phyloP scores from a whole-genome alignment of 208 protist genomes.

The Lotmaria passim region DNA sequence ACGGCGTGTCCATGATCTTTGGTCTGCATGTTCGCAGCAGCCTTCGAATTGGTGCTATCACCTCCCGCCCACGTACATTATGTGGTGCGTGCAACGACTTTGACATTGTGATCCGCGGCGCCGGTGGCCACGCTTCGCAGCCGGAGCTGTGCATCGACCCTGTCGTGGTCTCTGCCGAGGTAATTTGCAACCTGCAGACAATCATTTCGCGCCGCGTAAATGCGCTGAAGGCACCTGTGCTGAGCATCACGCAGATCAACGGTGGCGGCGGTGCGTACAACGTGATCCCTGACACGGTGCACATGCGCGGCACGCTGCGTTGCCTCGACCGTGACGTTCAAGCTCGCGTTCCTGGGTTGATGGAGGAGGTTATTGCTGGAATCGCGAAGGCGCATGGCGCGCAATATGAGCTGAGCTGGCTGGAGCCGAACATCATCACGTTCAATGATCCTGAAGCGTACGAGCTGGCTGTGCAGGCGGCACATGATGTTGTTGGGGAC shows the following conservation, averaged over 20 bases:
- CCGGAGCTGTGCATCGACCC: constrained; percentile 73
- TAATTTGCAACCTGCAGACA: constrained; percentile 59
- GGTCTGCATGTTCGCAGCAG: constrained; percentile 42
- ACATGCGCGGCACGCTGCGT: constrained; percentile 71
- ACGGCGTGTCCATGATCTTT: constrained; percentile 71
- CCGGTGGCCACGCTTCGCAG: constrained; percentile 68
- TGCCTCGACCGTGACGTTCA: constrained; percentile 72
- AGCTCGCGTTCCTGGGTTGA: constrained; percentile 55
- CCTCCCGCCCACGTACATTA: constrained; percentile 40
- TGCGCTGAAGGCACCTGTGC: constrained; percentile 58
- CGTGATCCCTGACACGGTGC: constrained; percentile 68
- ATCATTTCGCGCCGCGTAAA: constrained; percentile 69
- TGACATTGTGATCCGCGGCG: constrained; percentile 66
- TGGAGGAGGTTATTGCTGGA: constrained; percentile 75
- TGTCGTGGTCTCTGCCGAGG: constrained; percentile 58
- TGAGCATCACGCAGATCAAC: constrained; percentile 60
- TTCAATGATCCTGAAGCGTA: constrained; percentile 80
- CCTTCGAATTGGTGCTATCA: constrained; percentile 30
- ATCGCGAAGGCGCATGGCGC: constrained; percentile 70
- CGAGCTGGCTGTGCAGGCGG: constrained; percentile 56
- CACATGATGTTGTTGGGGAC: constrained; percentile 56
- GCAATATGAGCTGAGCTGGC: constrained; percentile 65
- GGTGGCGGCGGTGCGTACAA: constrained; percentile 69
- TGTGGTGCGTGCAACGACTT: constrained; percentile 66
- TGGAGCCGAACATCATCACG: constrained; percentile 85